Percentiles rank a stretch among this genome's conserved stretches.
Conservation (phyloP, 164 flowering plant genomes). For the Pachysandra terminalis region DNA sequence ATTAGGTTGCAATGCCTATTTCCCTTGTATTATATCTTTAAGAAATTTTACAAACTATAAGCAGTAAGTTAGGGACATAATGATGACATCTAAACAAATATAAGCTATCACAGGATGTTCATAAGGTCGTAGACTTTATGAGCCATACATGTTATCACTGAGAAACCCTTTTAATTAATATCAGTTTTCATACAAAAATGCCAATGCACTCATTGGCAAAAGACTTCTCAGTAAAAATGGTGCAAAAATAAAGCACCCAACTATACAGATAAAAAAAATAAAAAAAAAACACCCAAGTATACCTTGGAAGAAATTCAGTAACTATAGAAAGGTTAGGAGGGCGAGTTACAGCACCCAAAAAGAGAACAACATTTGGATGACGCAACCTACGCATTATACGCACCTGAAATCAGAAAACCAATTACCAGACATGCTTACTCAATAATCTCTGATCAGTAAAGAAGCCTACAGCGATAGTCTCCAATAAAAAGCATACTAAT, state of each 20-base stretch:
- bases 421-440: neutral
- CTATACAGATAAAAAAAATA: too few species aligned
- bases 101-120: neutral
- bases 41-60: too few species aligned
- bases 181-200: too few species aligned
- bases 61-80: too few species aligned
- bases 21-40: too few species aligned
- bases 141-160: too few species aligned
- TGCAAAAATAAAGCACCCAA: too few species aligned
- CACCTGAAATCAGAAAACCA: conserved; percentile 49
- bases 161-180: too few species aligned
- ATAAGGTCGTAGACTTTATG: neutral
- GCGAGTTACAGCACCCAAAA: conserved; percentile 98
- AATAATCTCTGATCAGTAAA: neutral
- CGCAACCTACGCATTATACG: conserved; percentile 94
- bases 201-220: too few species aligned
- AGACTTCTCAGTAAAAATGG: too few species aligned
- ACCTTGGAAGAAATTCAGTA: conserved; percentile 97
- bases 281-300: conserved; percentile 17
- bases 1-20: too few species aligned
- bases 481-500: too few species aligned
- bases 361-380: conserved; percentile 97
- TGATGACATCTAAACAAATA: neutral
- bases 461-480: neutral
- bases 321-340: conserved; percentile 97